Percentiles rank a stretch among this genome's conserved stretches.
phyloP scores from a whole-genome alignment of 2,329 filamentous ascomycete genomes.

The Bipolaris zeicola region DNA sequence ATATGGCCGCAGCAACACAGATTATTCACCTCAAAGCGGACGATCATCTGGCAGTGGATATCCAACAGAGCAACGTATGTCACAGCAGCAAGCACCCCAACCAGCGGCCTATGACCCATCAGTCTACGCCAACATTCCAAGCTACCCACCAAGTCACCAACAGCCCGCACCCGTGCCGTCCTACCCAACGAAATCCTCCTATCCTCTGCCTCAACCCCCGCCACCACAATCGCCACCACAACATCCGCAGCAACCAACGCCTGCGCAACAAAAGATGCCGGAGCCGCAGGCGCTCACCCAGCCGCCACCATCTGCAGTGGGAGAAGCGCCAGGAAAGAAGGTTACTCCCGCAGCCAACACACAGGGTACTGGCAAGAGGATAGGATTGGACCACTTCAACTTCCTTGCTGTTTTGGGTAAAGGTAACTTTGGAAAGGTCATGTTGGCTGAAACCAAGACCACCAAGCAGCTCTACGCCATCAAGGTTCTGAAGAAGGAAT shows the following conservation, averaged over 20 bases:
- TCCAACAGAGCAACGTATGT: constrained; percentile 48
- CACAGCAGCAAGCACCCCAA: constrained; percentile 52
- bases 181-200: constrained; percentile 46
- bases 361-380: constrained; percentile 77
- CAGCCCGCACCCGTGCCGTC: constrained; percentile 38
- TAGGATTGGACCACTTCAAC: constrained; percentile 98
- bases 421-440: constrained; percentile 99
- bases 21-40: constrained; percentile 46
- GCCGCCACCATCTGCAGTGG: constrained; percentile 40
- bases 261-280: constrained; percentile 48
- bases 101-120: constrained; percentile 76
- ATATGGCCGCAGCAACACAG: constrained; percentile 54
- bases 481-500: constrained; percentile 99
- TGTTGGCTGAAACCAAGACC: constrained; percentile 96
- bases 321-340: constrained; percentile 54
- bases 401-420: constrained; percentile 98
- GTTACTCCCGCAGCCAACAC: constrained; percentile 70
- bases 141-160: constrained; percentile 42
- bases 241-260: constrained; percentile 52
- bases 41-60: constrained; percentile 44
- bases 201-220: constrained; percentile 49
- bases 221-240: constrained; percentile 58
- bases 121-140: constrained; percentile 66
- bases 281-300: constrained; percentile 37
- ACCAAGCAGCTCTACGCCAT: constrained; percentile 94